Conservation (phyloP, 83 land plant species). For the Picea abies region DNA sequence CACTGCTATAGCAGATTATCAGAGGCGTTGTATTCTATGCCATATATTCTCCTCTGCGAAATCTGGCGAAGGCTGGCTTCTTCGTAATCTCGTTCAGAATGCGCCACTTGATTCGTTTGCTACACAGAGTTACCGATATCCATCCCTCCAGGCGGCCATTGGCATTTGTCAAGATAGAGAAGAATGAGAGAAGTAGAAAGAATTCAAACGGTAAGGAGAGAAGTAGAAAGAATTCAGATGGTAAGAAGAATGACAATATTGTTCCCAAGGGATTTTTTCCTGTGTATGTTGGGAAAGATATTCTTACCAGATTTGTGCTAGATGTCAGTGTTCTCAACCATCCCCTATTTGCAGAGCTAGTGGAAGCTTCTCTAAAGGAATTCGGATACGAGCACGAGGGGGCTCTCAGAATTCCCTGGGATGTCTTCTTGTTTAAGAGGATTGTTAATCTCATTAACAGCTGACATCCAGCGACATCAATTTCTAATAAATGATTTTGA, state of each 20-base stretch:
- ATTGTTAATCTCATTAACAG: neutral
- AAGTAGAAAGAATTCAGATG: neutral
- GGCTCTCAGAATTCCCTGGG: conserved; percentile 9
- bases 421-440: neutral
- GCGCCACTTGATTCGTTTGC: neutral
- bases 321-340: neutral
- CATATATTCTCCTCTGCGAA: neutral
- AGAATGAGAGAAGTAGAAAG: neutral
- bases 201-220: neutral
- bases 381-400: conserved; percentile 5
- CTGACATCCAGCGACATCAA: neutral
- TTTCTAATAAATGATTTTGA: too few species aligned
- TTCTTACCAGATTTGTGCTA: neutral
- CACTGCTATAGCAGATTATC: too few species aligned
- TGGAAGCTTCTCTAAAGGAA: neutral
- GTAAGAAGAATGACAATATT: neutral
- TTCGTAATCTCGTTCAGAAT: neutral
- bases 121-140: neutral
- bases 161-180: neutral
- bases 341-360: neutral
- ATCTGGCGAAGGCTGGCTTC: neutral
- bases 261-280: neutral
- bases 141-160: neutral
- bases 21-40: too few species aligned
- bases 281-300: conserved; percentile 8